These are phyloP conservation scores for Camellia japonica DNA, from an alignment of 148 eudicot genomes.

Conservation along the genomic window DNA sequence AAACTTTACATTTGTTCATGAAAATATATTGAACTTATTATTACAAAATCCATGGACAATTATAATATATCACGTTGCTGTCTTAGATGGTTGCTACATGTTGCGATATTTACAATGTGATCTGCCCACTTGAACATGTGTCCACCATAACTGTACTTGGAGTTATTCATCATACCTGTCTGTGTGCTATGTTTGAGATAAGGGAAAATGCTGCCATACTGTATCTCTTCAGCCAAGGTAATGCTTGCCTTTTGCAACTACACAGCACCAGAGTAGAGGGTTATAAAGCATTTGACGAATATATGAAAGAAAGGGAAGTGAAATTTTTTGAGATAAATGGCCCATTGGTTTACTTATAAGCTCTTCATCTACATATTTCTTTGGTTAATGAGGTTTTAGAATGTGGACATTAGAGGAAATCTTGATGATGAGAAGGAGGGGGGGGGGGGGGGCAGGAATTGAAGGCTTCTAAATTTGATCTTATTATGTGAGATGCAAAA, in stretches of 20 bases:
- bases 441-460: background rate
- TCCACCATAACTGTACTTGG: background rate
- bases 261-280: background rate
- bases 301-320: background rate
- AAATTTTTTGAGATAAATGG: background rate
- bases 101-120: background rate
- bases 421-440: background rate
- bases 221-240: background rate
- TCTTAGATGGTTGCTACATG: background rate
- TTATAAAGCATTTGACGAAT: background rate
- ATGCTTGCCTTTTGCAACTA: background rate
- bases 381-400: background rate
- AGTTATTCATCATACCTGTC: background rate
- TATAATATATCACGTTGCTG: too few species aligned
- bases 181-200: background rate
- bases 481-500: background rate
- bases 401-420: background rate
- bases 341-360: background rate
- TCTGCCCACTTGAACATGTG: background rate
- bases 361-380: background rate
- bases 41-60: too few species aligned
- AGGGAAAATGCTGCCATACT: background rate
- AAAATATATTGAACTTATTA: too few species aligned
- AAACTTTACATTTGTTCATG: too few species aligned
- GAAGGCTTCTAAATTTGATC: conserved; percentile 3